phyloP scores from a whole-genome alignment of 202 grass and related monocot genomes.

The Dendrocalamus latiflorus region DNA sequence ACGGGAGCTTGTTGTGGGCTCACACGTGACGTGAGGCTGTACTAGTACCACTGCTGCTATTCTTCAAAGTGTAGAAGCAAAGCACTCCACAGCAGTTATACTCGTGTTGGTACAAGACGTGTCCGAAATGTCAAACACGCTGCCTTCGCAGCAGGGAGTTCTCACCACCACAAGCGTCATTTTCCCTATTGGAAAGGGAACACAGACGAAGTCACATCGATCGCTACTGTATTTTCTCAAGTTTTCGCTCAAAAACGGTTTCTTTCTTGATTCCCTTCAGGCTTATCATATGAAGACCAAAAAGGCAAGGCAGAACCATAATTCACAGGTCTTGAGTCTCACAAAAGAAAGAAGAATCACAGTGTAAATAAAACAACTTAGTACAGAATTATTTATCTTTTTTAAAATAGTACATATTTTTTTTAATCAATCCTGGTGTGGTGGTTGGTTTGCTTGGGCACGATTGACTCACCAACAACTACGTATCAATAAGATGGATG shows the following conservation, averaged over 20 bases:
- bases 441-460: not conserved
- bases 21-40: not conserved
- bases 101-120: not conserved
- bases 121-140: not conserved
- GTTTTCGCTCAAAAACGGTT: not conserved
- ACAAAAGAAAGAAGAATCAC: not conserved
- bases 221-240: not conserved
- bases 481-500: not conserved
- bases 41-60: not conserved
- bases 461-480: constrained; percentile 6
- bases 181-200: not conserved
- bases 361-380: not conserved
- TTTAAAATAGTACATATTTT: not conserved
- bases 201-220: not conserved
- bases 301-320: not conserved
- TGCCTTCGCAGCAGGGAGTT: not conserved
- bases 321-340: not conserved
- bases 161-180: not conserved
- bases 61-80: not conserved
- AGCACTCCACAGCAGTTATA: not conserved
- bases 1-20: not conserved
- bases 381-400: not conserved
- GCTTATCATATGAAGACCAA: not conserved
- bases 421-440: not conserved
- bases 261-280: not conserved